Evolutionary conservation across 805 yeast genomes (phyloP), one percentile per base, ranked within the genome.

Genomic region (Teunomyces gatunensis): DNA sequence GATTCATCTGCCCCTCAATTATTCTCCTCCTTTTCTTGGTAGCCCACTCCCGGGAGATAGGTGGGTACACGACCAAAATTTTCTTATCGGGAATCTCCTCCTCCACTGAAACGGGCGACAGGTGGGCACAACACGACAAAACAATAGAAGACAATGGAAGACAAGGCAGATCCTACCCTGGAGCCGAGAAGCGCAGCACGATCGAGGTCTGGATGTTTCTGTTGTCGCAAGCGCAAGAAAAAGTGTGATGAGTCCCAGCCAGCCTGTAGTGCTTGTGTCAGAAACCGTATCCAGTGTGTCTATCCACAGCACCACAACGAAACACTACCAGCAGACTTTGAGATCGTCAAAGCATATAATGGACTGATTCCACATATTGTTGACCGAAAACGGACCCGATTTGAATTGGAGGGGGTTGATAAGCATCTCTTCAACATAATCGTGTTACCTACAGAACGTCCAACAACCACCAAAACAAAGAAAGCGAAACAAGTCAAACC

Each of bases 241-340:
- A 53, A 51, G 45, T 53, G 56, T 35, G 56, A 53, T 25, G 56
- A 53, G 39, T 12, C 33, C 7, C 48, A 44, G n/a, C 56, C 56
- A 6, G 27, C 45, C 7, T 53, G 56, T 23, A 32, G 17, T 10
- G 54, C 49, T 6, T 53, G 56, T 39, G 41, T 47, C 9, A 44
- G 51, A 18, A 51, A 52, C 25, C 21, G 48, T 5, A 25, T 47
- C 45, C 44, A 45, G 36, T 53, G 56, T 39, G 43, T 47, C 21
- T 53, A 50, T 34, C 56, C 56, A 9, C 36, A 33, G 34, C 18
- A 39, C 28, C 40, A 39, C 12, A 50, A 52, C 25, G 52, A 48
- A 34, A 40, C 53, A 5, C 32, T 50, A 12, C 52, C 54, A 1
- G 20, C 25, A 12, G 44, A 44, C 2, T 50, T 47, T 28, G 29